A percentile compares a stretch with the other conserved stretches of the same genome.
Evolutionary conservation across 2,329 filamentous ascomycete species (phyloP).

Genomic region (Ophiosphaerella narmari): DNA sequence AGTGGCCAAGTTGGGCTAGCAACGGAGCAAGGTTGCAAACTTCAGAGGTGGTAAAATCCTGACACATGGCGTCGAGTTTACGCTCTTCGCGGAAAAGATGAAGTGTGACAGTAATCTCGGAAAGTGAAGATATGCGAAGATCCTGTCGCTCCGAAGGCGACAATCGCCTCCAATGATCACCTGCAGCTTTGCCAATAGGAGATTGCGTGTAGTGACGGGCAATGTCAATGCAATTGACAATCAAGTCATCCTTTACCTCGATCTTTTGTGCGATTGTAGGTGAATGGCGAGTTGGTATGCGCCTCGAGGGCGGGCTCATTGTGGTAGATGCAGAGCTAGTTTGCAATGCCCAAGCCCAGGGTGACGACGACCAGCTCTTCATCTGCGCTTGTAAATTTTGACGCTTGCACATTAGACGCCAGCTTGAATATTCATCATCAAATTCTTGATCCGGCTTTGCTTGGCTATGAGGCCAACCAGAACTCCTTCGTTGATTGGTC

Average conservation of each 20-base stretch:
- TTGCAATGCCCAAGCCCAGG: slow-evolving; percentile 44
- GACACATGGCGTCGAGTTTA: slow-evolving; percentile 71
- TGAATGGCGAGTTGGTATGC: slow-evolving; percentile 14
- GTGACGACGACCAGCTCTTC: slow-evolving; percentile 37
- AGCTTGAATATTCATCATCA: slow-evolving; percentile 35
- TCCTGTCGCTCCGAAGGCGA: slow-evolving; percentile 48
- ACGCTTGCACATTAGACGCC: slow-evolving; percentile 40
- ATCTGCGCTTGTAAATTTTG: slow-evolving; percentile 28
- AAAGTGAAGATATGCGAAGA: slow-evolving; percentile 61
- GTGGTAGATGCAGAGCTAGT: slow-evolving; percentile 26
- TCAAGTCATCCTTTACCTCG: slow-evolving; percentile 30
- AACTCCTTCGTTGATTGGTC: slow-evolving; percentile 26
- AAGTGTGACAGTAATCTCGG: slow-evolving; percentile 70
- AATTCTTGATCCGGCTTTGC: slow-evolving; percentile 27
- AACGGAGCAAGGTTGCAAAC: slow-evolving; percentile 68
- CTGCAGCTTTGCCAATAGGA: slow-evolving; percentile 44
- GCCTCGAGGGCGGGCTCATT: slow-evolving; percentile 30
- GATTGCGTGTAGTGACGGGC: slow-evolving; percentile 43
- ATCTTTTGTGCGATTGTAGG: slow-evolving; percentile 32
- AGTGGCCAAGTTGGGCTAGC: slow-evolving; percentile 77
- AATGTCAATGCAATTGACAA: slow-evolving; percentile 34
- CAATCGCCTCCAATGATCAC: slow-evolving; percentile 60
- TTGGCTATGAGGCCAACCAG: slow-evolving; percentile 27
- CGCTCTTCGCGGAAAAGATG: slow-evolving; percentile 90
- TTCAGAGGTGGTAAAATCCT: slow-evolving; percentile 53